phyloP scores from a whole-genome alignment of 345 rosid species.

The Eucalyptus cloeziana region DNA sequence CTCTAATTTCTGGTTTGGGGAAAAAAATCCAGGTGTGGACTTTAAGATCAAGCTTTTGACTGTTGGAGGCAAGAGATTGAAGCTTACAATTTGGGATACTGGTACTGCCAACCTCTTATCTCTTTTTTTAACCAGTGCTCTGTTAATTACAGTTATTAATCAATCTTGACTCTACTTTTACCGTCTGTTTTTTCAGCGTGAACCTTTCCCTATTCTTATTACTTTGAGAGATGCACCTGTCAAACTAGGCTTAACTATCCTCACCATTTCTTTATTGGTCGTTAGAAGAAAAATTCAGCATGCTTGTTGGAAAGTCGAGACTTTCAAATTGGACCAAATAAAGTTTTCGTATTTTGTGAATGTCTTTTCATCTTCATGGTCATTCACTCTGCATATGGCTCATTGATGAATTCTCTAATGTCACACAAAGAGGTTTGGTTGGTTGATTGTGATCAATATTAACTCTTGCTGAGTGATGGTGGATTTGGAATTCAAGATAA shows the following conservation, averaged over 20 bases:
- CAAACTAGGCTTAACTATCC: neutral
- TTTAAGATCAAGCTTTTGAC: constrained; percentile 75
- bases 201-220: neutral
- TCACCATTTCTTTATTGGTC: neutral
- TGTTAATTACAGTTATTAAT: neutral
- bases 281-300: neutral
- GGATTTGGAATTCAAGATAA: neutral
- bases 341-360: neutral
- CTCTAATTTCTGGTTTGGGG: neutral
- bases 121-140: neutral
- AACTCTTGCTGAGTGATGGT: neutral
- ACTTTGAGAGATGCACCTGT: neutral
- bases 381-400: neutral
- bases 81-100: constrained; percentile 97
- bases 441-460: neutral
- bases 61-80: constrained; percentile 64
- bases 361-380: neutral
- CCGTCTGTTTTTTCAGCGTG: neutral
- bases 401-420: neutral
- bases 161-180: neutral
- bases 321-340: neutral
- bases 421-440: neutral
- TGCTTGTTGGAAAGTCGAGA: neutral
- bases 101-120: constrained; percentile 18
- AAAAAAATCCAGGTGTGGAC: constrained; percentile 67